Conservation (phyloP, 345 rosid genomes). For the Nasturtium officinale region DNA sequence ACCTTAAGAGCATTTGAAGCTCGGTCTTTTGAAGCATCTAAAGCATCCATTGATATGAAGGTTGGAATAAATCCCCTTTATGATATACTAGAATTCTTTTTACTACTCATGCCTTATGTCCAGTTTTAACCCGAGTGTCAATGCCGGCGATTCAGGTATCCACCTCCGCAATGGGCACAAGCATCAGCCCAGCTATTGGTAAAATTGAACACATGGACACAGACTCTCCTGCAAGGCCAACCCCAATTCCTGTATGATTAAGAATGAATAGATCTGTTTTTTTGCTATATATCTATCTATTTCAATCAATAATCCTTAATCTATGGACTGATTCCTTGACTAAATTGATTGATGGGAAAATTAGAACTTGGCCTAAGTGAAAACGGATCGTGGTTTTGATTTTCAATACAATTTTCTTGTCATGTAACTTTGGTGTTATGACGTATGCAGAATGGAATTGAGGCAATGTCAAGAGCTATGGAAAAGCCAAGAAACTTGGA, state of each 20-base stretch:
- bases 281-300: not conserved
- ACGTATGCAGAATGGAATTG: constrained; percentile 75
- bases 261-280: not conserved
- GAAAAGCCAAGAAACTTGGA: constrained; percentile 80
- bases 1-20: constrained; percentile 53
- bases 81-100: not conserved
- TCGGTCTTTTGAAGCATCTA: constrained; percentile 53
- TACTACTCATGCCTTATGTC: not conserved
- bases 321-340: not conserved
- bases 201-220: constrained; percentile 55
- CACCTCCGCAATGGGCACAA: constrained; percentile 46
- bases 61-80: constrained; percentile 10
- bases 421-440: constrained; percentile 19
- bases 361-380: constrained; percentile 2
- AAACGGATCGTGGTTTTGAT: constrained; percentile 6
- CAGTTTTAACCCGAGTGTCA: constrained; percentile 23
- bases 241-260: constrained; percentile 45
- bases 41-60: constrained; percentile 45
- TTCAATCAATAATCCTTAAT: not conserved
- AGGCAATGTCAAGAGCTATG: constrained; percentile 67
- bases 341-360: constrained; percentile 11
- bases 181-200: constrained; percentile 49
- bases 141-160: constrained; percentile 44
- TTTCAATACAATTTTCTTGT: not conserved
- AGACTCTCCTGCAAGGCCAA: constrained; percentile 54